Conservation (phyloP, 73 alveolate genomes). For the Stentor roeselii region DNA sequence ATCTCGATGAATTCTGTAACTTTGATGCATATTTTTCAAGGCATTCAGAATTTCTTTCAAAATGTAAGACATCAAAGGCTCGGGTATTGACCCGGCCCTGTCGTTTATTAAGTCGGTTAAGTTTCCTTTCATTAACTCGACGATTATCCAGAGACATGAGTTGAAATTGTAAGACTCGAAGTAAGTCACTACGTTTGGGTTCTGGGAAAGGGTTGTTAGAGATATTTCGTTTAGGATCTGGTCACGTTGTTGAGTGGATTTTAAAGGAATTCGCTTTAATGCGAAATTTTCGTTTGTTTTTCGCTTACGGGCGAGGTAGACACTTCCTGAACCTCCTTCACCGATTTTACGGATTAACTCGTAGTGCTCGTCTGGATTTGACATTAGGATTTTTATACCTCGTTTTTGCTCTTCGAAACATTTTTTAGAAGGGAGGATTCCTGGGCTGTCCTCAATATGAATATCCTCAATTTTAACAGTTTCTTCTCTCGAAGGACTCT, state of each 20-base stretch:
- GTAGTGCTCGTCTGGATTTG: not conserved
- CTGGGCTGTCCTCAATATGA: not conserved
- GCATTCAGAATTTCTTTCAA: slow-evolving; percentile 36
- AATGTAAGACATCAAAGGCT: slow-evolving; percentile 36
- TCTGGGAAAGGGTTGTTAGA: not conserved
- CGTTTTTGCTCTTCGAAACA: not conserved
- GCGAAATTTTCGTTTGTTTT: slow-evolving; percentile 1
- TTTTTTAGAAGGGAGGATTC: not conserved
- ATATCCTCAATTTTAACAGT: not conserved
- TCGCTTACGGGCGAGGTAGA: not conserved
- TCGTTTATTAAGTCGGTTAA: slow-evolving; percentile 22
- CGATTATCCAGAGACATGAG: slow-evolving; percentile 90
- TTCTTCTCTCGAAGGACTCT: not conserved
- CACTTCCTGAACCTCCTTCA: slow-evolving; percentile 23
- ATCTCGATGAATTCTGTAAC: slow-evolving; percentile 78
- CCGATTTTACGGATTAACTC: not conserved
- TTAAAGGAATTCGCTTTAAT: not conserved
- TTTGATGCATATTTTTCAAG: slow-evolving; percentile 30
- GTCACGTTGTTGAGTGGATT: not conserved
- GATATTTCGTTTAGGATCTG: slow-evolving; percentile 14
- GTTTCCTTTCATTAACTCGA: slow-evolving; percentile 62
- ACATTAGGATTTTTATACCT: not conserved
- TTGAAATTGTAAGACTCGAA: slow-evolving; percentile 81
- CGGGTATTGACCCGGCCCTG: slow-evolving; percentile 27
- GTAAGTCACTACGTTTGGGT: slow-evolving; percentile 75